Evolutionary conservation across 768 basidiomycete genomes (phyloP).

Genomic region (Rossbeevera mucosa): DNA sequence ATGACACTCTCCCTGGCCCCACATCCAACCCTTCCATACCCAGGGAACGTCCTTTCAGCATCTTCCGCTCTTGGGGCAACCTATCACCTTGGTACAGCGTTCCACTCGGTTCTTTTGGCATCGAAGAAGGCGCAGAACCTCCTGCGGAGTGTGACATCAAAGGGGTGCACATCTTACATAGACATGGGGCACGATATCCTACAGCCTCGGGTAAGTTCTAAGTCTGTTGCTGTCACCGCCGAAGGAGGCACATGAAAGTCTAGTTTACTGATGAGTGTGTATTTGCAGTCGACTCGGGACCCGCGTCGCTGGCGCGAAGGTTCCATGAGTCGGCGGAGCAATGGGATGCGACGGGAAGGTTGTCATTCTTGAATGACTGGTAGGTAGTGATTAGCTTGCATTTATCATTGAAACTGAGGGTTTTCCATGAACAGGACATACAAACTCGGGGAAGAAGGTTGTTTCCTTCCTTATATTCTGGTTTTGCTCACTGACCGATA

Average conservation of each 20-base stretch:
- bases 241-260: too few species aligned
- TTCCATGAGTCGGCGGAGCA: constrained; percentile 49
- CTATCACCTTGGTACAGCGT: constrained; percentile 84
- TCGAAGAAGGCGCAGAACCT: constrained; percentile 65
- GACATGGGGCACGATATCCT: constrained; percentile 77
- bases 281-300: constrained; percentile 51
- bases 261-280: background rate
- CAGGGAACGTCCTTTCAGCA: constrained; percentile 46
- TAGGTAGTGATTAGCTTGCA: constrained; percentile 28
- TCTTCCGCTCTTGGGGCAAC: constrained; percentile 81
- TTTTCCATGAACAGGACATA: constrained; percentile 57
- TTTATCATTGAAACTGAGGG: constrained; percentile 1
- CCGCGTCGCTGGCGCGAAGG: constrained; percentile 50
- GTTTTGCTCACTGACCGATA: background rate
- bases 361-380: constrained; percentile 83
- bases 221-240: too few species aligned
- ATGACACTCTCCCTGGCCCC: constrained; percentile 21
- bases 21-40: constrained; percentile 1
- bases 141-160: constrained; percentile 69
- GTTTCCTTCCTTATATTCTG: background rate
- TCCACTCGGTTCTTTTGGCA: constrained; percentile 56
- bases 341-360: constrained; percentile 61
- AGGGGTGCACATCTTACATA: constrained; percentile 73
- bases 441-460: constrained; percentile 84
- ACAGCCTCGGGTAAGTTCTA: constrained; percentile 54